phyloP scores from a whole-genome alignment of 352 stramenopile species.

The Peronospora destructor region DNA sequence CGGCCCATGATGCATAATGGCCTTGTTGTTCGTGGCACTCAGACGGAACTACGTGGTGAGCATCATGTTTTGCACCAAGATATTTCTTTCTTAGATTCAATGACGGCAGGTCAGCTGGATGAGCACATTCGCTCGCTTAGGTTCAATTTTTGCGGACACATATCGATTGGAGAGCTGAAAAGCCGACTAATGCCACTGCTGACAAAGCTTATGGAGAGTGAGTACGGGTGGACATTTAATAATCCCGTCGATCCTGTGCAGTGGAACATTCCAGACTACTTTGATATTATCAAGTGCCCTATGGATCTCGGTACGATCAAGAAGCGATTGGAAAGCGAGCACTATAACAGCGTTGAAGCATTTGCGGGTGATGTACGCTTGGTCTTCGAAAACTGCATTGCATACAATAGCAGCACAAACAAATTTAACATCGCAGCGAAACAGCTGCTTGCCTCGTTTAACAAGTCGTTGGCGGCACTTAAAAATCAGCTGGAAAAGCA shows the following conservation, averaged over 20 bases:
- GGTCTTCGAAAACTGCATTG: conserved; percentile 87
- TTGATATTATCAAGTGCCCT: conserved; percentile 92
- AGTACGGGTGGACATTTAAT: conserved; percentile 90
- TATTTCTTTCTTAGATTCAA: conserved; percentile 84
- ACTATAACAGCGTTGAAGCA: conserved; percentile 89
- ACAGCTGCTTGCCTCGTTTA: conserved; percentile 70
- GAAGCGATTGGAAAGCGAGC: conserved; percentile 91
- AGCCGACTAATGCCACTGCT: conserved; percentile 77
- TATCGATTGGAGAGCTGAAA: conserved; percentile 76
- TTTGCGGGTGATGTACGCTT: conserved; percentile 84
- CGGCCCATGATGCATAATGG: conserved; percentile 42
- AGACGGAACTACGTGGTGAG: conserved; percentile 49
- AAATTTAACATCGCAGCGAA: conserved; percentile 86
- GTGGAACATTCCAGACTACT: conserved; percentile 89
- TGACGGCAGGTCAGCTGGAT: conserved; percentile 80
- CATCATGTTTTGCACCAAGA: conserved; percentile 72
- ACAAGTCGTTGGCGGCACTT: conserved; percentile 51
- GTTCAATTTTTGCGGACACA: conserved; percentile 85
- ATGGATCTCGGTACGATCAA: conserved; percentile 99
- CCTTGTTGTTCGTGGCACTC: conserved; percentile 63
- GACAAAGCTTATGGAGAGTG: conserved; percentile 83
- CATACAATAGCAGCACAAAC: conserved; percentile 87
- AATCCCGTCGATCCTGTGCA: conserved; percentile 93
- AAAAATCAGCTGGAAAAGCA: conserved; percentile 82
- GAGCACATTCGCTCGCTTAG: conserved; percentile 86